Evolutionary conservation across 1,284 basidiomycete species (phyloP), one percentile per base, ranked within the genome.

Genomic region (Cutaneotrichosporon sp.): DNA sequence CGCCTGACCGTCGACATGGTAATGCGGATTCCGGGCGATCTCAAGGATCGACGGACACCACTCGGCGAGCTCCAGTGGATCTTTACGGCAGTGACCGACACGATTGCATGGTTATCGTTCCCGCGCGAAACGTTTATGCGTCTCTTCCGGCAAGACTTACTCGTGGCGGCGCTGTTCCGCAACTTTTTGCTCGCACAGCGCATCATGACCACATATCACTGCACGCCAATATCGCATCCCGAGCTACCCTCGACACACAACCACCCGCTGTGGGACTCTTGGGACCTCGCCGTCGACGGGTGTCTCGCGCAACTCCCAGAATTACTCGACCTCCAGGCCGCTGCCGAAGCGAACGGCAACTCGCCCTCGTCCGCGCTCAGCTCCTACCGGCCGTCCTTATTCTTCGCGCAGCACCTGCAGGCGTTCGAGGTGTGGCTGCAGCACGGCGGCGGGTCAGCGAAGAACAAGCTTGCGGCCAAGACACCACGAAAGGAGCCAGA

Each of bases 381-480:
- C 59, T 72, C 77, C 8, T 97, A 97, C 73, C 76, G 85, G 35
- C 88, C 90, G n/a, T 96, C 88, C 66, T 82, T 85, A 43, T 98
- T 98, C 77, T 98, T 98, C 76, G 83, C 89, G 3, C 93, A 98
- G 68, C 93, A 97, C 68, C 81, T 98, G 38, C 94, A 90, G 4
- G 94, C 96, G 0, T 98, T 98, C 66, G 90, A 97, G 68, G 90
- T 98, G 15, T 98, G 96, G 94, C 90, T 98, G 65, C 87, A 89
- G 17, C 83, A 91, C 52, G 90, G 90, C 15, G 88, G 88, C 12
- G 62, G 66, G 1, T 62, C 64, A 0, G 63, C 64, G 0, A 64
- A 60, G 42, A 60, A 63, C 2, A 52, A 55, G 37, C 52, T 50
- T 4, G 46, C 52, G 4, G 46, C 45, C 35, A 39, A 44, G 2